phyloP scores from a whole-genome alignment of 371 early-diverging fungal genomes.

The Entomophthora muscae region DNA sequence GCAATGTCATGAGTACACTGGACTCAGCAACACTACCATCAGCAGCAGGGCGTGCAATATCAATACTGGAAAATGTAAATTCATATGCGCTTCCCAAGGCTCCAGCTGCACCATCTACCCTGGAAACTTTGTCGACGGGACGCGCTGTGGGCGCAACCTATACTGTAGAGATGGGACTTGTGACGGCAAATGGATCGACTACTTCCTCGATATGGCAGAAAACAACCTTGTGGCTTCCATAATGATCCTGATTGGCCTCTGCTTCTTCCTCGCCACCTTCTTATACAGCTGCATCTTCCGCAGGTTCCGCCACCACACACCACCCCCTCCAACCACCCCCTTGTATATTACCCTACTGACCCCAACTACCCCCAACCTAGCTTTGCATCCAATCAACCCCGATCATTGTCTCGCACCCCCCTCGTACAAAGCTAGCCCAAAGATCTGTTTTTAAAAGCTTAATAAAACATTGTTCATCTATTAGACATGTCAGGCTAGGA shows the following conservation, averaged over 20 bases:
- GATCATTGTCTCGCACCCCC: too few species aligned
- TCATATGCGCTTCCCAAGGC: slow-evolving; percentile 41
- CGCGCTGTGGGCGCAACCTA: slow-evolving; percentile 64
- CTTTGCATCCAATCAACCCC: too few species aligned
- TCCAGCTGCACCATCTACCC: slow-evolving; percentile 31
- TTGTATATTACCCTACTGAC: too few species aligned
- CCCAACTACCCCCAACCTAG: too few species aligned
- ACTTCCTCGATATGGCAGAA: neutral
- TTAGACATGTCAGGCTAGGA: too few species aligned
- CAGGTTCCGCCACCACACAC: neutral
- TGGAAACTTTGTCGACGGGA: slow-evolving; percentile 73
- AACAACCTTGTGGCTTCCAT: neutral
- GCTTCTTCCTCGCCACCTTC: neutral
- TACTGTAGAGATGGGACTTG: slow-evolving; percentile 29
- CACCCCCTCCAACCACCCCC: neutral
- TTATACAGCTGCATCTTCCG: neutral
- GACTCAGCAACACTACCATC: slow-evolving; percentile 19
- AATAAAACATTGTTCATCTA: too few species aligned
- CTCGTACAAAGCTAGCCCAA: too few species aligned
- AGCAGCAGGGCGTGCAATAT: slow-evolving; percentile 26
- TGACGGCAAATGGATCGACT: slow-evolving; percentile 9
- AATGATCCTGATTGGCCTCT: neutral
- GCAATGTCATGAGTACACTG: slow-evolving; percentile 52
- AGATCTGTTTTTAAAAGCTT: too few species aligned
- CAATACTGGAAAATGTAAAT: slow-evolving; percentile 34